Evolutionary conservation across 2,329 filamentous ascomycete genomes (phyloP).

Genomic region (Microdochium bolleyi): DNA sequence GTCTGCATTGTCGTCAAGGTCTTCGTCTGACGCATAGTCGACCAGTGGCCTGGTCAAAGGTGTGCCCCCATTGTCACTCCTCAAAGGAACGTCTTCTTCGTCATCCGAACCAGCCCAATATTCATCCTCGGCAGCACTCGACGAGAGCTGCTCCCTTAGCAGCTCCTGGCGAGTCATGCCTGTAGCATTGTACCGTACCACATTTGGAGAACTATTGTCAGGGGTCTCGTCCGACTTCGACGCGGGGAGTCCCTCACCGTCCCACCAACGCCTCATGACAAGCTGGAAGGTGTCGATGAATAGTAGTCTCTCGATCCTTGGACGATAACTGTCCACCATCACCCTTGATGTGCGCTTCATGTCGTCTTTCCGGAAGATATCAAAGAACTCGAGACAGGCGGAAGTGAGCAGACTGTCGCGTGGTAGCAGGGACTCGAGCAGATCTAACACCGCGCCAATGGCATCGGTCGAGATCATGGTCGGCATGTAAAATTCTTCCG

Average conservation of each 20-base stretch:
- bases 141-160: slow-evolving; percentile 59
- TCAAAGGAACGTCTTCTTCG: slow-evolving; percentile 55
- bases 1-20: slow-evolving; percentile 59
- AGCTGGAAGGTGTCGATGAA: slow-evolving; percentile 81
- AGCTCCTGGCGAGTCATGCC: slow-evolving; percentile 45
- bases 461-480: slow-evolving; percentile 76
- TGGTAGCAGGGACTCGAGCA: slow-evolving; percentile 78
- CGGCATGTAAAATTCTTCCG: slow-evolving; percentile 86
- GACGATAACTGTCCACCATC: slow-evolving; percentile 75
- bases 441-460: slow-evolving; percentile 76
- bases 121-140: slow-evolving; percentile 80
- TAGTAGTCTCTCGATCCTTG: slow-evolving; percentile 65
- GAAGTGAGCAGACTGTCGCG: slow-evolving; percentile 91
- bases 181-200: neutral
- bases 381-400: slow-evolving; percentile 88
- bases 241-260: slow-evolving; percentile 58
- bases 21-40: slow-evolving; percentile 88
- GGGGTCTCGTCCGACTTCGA: slow-evolving; percentile 27
- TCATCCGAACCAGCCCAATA: slow-evolving; percentile 92
- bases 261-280: slow-evolving; percentile 62
- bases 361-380: slow-evolving; percentile 76
- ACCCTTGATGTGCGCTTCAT: slow-evolving; percentile 77
- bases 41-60: slow-evolving; percentile 67
- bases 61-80: slow-evolving; percentile 49
- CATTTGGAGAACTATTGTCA: slow-evolving; percentile 47